Percentiles rank a stretch among this genome's conserved stretches.
Conservation (phyloP, 1,284 basidiomycete species). For the Tilletia walkeri region DNA sequence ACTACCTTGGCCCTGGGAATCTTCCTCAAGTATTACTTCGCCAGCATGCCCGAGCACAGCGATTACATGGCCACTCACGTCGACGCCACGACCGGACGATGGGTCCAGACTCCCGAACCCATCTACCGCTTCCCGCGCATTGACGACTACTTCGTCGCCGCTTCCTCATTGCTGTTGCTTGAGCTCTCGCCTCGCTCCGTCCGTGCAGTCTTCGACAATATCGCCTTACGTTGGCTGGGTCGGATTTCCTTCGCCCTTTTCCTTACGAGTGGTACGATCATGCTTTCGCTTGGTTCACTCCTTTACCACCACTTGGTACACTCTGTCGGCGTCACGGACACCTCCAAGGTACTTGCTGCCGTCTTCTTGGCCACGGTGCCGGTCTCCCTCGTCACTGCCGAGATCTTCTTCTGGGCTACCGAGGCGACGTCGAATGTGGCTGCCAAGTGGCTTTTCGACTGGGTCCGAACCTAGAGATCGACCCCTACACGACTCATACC, state of each 20-base stretch:
- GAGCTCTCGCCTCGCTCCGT: slow-evolving; percentile 3
- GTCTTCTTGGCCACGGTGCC: slow-evolving; percentile 15
- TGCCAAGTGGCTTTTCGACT: slow-evolving; percentile 16
- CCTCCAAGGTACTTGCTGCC: slow-evolving; percentile 10
- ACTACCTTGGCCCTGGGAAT: not conserved
- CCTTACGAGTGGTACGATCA: slow-evolving; percentile 10
- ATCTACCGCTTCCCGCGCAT: slow-evolving; percentile 1
- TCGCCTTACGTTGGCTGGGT: slow-evolving; percentile 10
- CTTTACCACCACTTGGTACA: slow-evolving; percentile 14
- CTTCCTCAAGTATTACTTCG: slow-evolving; percentile 17
- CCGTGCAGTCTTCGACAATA: not conserved
- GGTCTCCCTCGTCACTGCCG: slow-evolving; percentile 8
- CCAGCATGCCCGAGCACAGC: slow-evolving; percentile 7
- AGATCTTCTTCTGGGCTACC: slow-evolving; percentile 11
- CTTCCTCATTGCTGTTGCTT: slow-evolving; percentile 13
- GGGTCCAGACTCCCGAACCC: not conserved
- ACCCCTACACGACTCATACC: not conserved
- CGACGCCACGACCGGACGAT: not conserved
- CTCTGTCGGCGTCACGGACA: not conserved
- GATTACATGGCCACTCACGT: not conserved
- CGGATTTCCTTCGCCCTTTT: slow-evolving; percentile 9
- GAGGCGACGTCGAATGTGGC: not conserved
- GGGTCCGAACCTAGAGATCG: not conserved
- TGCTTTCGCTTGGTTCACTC: slow-evolving; percentile 19
- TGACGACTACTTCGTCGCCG: slow-evolving; percentile 20